Evolutionary conservation across 2,329 filamentous ascomycete species (phyloP), one percentile per base, ranked within the genome.

Genomic region (Paracamarosporium sp.): DNA sequence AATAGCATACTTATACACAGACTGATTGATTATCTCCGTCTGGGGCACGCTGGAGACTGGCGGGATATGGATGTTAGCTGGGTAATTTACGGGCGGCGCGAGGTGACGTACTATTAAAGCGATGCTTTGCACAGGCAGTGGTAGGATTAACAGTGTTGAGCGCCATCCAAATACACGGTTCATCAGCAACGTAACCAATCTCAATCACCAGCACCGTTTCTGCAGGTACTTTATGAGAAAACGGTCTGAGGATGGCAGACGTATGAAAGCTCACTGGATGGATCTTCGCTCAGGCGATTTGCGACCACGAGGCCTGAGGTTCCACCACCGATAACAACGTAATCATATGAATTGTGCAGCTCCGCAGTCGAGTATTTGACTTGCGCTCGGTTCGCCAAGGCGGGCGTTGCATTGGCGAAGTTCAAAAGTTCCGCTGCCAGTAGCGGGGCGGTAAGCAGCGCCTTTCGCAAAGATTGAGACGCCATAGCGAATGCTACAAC

Each of bases 251-350:
- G 5, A 33, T 17, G 28, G 40, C 6, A 27, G 28, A 30, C 13
- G 15, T 11, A 20, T 17, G n/a, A 9, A 28, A 48, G 35, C 44
- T 50, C 31, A 55, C 52, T 25, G 40, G 38, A 27, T 28, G 44
- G 31, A 28, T 56, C 38, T 27, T 56, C 55, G 8, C 62, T 57
- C 17, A 66, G 47, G 3, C 64, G 53, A 13, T 53, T 57, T 8
- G 62, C 64, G 28, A 65, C 40, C 3, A 58, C 54, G 2, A 61
- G 45, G 7, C 64, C 64, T 3, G 55, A 59, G 1, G 60, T 60
- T 22, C 62, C 62, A 11, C 55, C 62, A 5, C 64, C 60, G n/a
- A 63, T 50, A 12, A 66, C 48, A 13, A 66, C 50, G 31, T 63
- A 66, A 36, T 66, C 64, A 28, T 61, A 57, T 5, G 62, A 56